Evolutionary conservation across 2,329 filamentous ascomycete genomes (phyloP).

Genomic region (Sporothrix brasiliensis): DNA sequence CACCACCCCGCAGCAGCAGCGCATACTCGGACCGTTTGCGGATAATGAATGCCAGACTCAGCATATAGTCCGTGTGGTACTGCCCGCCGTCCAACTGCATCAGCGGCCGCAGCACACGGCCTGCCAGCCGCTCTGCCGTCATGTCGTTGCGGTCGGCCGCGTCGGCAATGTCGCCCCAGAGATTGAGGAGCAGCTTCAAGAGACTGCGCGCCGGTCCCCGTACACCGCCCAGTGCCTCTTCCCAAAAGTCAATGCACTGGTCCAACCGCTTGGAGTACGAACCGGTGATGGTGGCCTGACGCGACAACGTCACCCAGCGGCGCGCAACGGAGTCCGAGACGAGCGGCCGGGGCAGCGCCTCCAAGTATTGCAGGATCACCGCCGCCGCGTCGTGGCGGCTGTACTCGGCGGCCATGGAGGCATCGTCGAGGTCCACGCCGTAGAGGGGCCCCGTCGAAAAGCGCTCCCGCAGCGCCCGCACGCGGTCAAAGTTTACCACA

Average conservation of each 20-base stretch:
- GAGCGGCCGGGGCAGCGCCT: conserved; percentile 47
- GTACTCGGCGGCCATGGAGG: conserved; percentile 37
- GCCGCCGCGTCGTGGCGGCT: conserved; percentile 49
- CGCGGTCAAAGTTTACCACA: conserved; percentile 38
- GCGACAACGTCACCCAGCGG: conserved; percentile 48
- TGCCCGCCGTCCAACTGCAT: conserved; percentile 44
- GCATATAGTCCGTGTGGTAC: conserved; percentile 47
- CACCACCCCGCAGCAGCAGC: conserved; percentile 43
- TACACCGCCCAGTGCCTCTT: conserved; percentile 49
- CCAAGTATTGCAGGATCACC: conserved; percentile 47
- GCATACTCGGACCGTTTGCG: conserved; percentile 49
- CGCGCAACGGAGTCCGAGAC: conserved; percentile 46
- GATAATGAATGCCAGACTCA: conserved; percentile 51
- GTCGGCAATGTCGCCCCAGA: conserved; percentile 50
- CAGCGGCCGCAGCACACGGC: conserved; percentile 46
- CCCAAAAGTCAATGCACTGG: conserved; percentile 52
- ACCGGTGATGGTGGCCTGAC: conserved; percentile 45
- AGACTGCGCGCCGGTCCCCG: conserved; percentile 45
- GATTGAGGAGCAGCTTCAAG: conserved; percentile 50
- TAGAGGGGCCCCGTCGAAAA: conserved; percentile 46
- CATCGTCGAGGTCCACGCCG: conserved; percentile 43
- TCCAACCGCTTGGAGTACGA: conserved; percentile 45
- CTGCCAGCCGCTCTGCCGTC: conserved; percentile 50
- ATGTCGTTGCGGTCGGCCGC: conserved; percentile 48
- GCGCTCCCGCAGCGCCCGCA: conserved; percentile 45